Conservation (phyloP, 257 asterid species). For the Solanum clarkiae region DNA sequence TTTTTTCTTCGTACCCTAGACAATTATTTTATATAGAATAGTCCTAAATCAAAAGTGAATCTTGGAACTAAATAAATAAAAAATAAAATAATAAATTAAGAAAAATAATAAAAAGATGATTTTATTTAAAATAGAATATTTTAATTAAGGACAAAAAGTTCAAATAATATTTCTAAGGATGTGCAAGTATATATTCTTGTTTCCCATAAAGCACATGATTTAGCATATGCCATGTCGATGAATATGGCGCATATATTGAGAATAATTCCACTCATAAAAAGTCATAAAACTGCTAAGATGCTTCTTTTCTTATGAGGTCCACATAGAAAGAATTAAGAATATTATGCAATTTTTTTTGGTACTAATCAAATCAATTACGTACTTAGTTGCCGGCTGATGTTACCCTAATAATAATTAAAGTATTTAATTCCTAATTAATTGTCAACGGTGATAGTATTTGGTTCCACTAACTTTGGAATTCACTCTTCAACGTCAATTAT, state of each 20-base stretch:
- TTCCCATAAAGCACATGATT: background rate
- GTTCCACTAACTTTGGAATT: background rate
- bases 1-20: too few species aligned
- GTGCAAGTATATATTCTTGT: background rate
- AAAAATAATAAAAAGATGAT: too few species aligned
- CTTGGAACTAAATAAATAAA: too few species aligned
- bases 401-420: background rate
- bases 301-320: background rate
- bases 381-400: background rate
- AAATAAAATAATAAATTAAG: too few species aligned
- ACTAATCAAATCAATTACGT: background rate
- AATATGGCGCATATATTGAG: background rate
- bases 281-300: background rate
- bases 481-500: background rate
- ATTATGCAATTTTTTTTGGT: background rate
- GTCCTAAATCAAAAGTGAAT: too few species aligned
- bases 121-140: too few species aligned
- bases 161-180: too few species aligned
- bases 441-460: background rate
- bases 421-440: background rate
- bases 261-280: background rate
- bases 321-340: background rate
- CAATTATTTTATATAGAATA: too few species aligned
- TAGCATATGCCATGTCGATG: background rate
- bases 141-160: too few species aligned